Evolutionary conservation across 345 rosid species (phyloP).

Genomic region (Populus pruinosa): DNA sequence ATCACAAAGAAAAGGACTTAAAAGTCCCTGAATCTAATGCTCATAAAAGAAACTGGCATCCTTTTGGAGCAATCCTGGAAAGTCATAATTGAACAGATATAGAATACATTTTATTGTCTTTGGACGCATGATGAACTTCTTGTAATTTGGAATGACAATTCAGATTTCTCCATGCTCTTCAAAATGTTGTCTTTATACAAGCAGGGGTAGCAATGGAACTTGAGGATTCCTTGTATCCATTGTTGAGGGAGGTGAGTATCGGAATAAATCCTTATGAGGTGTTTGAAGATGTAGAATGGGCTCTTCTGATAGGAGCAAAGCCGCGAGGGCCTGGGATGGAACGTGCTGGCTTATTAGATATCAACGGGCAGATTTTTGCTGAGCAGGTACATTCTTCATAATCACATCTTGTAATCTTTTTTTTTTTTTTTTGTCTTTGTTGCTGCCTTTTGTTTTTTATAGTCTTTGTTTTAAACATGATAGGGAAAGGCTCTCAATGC

Average conservation of each 20-base stretch:
- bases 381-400: conserved; percentile 54
- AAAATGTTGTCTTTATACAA: conserved; percentile 11
- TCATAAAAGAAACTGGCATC: not conserved
- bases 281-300: conserved; percentile 95
- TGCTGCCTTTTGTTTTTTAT: not conserved
- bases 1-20: not conserved
- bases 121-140: not conserved
- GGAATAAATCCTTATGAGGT: conserved; percentile 80
- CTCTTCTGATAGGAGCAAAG: conserved; percentile 93
- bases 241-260: conserved; percentile 87
- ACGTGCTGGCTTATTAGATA: conserved; percentile 82
- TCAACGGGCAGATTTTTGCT: conserved; percentile 89
- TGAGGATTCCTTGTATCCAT: conserved; percentile 92
- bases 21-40: not conserved
- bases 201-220: conserved; percentile 98
- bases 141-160: not conserved
- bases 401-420: not conserved
- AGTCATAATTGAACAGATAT: not conserved
- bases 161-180: not conserved
- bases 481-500: conserved; percentile 93
- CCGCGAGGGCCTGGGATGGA: conserved; percentile 99
- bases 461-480: conserved; percentile 8
- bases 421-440: not conserved
- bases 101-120: too few species aligned
- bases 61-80: not conserved